phyloP scores from a whole-genome alignment of 805 yeast species.

The Ogataea pilisensis region DNA sequence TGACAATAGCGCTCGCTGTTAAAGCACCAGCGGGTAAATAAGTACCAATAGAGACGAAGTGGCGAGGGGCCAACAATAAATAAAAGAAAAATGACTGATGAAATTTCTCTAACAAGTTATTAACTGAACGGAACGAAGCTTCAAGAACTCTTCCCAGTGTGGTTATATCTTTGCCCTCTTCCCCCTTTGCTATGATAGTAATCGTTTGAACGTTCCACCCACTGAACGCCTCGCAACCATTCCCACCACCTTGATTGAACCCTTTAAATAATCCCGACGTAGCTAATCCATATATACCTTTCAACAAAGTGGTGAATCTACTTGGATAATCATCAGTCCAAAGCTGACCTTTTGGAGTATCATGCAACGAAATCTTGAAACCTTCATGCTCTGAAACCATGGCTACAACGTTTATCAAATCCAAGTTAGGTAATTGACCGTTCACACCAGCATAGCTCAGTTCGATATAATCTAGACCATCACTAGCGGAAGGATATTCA shows the following conservation, averaged over 20 bases:
- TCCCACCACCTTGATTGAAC: conserved; percentile 25
- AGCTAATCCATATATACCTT: conserved; percentile 67
- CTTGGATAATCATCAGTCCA: conserved; percentile 45
- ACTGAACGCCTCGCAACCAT: conserved; percentile 87
- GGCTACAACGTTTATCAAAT: conserved; percentile 79
- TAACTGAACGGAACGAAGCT: conserved; percentile 80
- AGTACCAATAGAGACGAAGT: conserved; percentile 90
- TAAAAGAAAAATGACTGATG: conserved; percentile 97
- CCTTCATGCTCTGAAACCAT: conserved; percentile 72
- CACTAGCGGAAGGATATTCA: conserved; percentile 64
- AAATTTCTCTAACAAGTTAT: conserved; percentile 89
- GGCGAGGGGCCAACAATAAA: conserved; percentile 67
- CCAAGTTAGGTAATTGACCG: conserved; percentile 94
- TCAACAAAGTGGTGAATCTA: conserved; percentile 54
- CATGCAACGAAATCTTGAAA: conserved; percentile 63
- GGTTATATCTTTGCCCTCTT: conserved; percentile 69
- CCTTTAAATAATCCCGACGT: conserved; percentile 54
- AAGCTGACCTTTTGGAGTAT: conserved; percentile 44
- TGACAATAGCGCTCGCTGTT: conserved; percentile 61
- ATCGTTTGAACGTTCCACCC: conserved; percentile 96
- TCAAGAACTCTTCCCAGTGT: conserved; percentile 90
- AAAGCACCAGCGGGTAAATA: conserved; percentile 84
- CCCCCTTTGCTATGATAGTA: conserved; percentile 61
- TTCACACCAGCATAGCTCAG: conserved; percentile 82
- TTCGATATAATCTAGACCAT: conserved; percentile 70